Evolutionary conservation across 306 rosid genomes (phyloP), one percentile per base, ranked within the genome.

Genomic region (Sicyos edulis): DNA sequence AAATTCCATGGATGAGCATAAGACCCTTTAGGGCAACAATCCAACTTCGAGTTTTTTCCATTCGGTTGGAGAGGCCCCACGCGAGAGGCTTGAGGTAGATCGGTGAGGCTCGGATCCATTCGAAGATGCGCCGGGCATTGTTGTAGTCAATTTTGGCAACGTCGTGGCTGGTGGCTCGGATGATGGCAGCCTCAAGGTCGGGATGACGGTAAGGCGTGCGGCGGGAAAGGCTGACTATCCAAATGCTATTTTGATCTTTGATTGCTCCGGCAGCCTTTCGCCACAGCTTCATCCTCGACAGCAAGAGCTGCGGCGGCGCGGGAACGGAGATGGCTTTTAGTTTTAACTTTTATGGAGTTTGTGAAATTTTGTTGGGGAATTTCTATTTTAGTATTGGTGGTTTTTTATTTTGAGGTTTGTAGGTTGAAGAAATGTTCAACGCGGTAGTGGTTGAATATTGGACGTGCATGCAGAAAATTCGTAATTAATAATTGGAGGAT

Each of bases 101-200:
- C 1, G 96, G 93, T 0, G 96, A 90, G 16, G 92, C 75, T 0
- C 86, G 79, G 1, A 89, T 34, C 96, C 96, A 88, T 73, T 86
- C 81, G 65, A 90, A 88, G 4, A 86, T 92, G 9, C 96, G 83
- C 1, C 85, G 82, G 15, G 88, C 84, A 45, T 88, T 90, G 72
- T 81, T 86, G 68, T 77, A 75, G 62, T 93, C 96, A 1, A 90
- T 79, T 8, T 21, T 32, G 14, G 78, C 10, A 0, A 77, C 88
- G 54, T 90, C 92, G 63, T 92, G 98, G 88, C 93, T 90, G 0
- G 98, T 92, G 24, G 98, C 93, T 71, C 87, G 87, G 77, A 90
- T 90, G 32, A 92, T 57, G 15, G 78, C 74, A 0, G 89, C 74
- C 68, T 90, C 96, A 0, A 92, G 82, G 59, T 84, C 81, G 2